Evolutionary conservation across 2,329 filamentous ascomycete species (phyloP).

Genomic region (Fusarium nurragi): DNA sequence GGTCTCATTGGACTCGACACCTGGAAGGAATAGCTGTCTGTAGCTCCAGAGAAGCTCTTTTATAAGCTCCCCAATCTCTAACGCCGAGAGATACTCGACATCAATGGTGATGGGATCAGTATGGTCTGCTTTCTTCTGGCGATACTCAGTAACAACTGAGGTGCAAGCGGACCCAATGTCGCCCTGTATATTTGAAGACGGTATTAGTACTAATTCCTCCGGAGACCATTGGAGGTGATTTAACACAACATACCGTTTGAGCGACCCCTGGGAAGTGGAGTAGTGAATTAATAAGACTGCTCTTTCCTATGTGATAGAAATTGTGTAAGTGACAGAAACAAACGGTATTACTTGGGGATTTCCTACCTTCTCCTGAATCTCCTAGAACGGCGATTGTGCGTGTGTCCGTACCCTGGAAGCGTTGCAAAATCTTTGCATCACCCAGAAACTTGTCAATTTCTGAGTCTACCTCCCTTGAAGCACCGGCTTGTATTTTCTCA

Average conservation of each 20-base stretch:
- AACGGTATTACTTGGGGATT: accelerated
- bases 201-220: not conserved
- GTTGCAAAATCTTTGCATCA: conserved; percentile 1
- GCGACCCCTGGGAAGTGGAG: conserved; percentile 46
- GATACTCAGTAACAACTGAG: conserved; percentile 49
- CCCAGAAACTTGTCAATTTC: conserved; percentile 1
- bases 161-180: conserved; percentile 49
- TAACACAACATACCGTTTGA: conserved; percentile 25
- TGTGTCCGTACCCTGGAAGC: conserved; percentile 15
- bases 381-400: conserved; percentile 23
- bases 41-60: conserved; percentile 48
- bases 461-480: not conserved
- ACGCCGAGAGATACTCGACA: conserved; percentile 45
- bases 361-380: conserved; percentile 21
- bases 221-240: accelerated
- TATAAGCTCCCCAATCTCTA: conserved; percentile 44
- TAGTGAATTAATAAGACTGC: conserved; percentile 50
- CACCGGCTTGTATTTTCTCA: not conserved
- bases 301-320: conserved; percentile 34
- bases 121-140: conserved; percentile 42
- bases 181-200: conserved; percentile 8
- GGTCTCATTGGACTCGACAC: conserved; percentile 31
- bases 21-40: conserved; percentile 43
- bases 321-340: not conserved
- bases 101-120: conserved; percentile 45